Percentiles rank a stretch among this genome's conserved stretches.
phyloP scores from a whole-genome alignment of 139 green algal species.

The Chlamydomonas eustigma region DNA sequence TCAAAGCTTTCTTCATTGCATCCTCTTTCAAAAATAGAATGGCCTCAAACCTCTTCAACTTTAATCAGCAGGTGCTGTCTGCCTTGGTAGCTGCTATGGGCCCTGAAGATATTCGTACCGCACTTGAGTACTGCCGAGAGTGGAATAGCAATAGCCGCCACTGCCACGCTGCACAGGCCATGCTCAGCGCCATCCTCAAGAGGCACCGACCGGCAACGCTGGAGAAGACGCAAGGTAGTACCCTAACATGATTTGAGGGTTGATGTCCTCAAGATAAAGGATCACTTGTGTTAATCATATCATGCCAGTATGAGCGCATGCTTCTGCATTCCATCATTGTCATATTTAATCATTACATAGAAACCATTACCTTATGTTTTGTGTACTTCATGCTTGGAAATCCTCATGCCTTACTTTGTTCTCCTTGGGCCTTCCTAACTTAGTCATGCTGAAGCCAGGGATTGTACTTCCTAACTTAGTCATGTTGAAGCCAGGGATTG shows the following conservation, averaged over 20 bases:
- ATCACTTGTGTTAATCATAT: background rate
- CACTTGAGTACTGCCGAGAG: constrained; percentile 64
- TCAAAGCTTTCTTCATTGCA: no score
- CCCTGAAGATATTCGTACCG: constrained; percentile 29
- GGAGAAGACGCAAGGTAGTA: background rate
- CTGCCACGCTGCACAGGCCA: constrained; percentile 61
- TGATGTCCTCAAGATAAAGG: background rate
- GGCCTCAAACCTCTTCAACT: background rate
- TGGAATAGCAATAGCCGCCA: constrained; percentile 92
- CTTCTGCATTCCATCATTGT: no score
- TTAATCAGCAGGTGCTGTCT: background rate
- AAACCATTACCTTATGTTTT: no score
- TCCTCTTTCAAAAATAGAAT: no score
- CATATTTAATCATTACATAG: no score
- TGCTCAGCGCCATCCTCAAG: constrained; percentile 71
- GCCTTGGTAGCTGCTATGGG: constrained; percentile 22
- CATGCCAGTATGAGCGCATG: no score
- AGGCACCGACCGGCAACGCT: constrained; percentile 32
- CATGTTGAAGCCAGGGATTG: no score
- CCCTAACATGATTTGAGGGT: background rate
- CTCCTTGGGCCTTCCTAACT: no score
- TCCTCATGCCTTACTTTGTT: no score
- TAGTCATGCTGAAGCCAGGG: no score
- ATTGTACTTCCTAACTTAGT: no score
- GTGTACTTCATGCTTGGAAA: no score